Base-by-base conservation (phyloP, 768 basidiomycete genomes). In the Dacryopinax primogenitus region DNA sequence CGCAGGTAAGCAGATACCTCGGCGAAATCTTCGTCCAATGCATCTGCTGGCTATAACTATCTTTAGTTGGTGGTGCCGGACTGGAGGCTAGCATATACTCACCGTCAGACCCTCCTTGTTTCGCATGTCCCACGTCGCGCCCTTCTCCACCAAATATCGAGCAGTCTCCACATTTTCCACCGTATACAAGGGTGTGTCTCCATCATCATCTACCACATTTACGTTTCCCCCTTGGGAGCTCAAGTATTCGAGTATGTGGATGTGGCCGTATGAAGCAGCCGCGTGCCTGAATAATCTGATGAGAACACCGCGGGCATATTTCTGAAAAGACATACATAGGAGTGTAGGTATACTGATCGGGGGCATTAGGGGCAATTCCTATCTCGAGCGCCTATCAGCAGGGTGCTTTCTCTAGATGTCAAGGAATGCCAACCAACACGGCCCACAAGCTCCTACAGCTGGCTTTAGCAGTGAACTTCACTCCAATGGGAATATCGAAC, bases 161-260 rank as follows among this genome's bases (percentile, higher is more conserved):
- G 93, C 92, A 0, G 87, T 88, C 66, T 86, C 82, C 41, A 89
- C 71, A 72, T 84, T 82, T 76, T 96, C 93, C 51, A 91, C 91
- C 28, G 89, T 89, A 78, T 89, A 95, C 18, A 96, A 77, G 11
- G 93, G 93, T 11, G 92, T 95, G 73, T 96, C 93, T 9, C 89
- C 90, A 71, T 96, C 93, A 63, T 79, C 79, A 72, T 96, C 93
- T 0, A 83, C 81, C 67, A 93, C 74, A 72, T 96, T 92, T 65
- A 93, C 88, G 72, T 94, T 82, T 62, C 92, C 93, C 16, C 92
- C 89, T 73, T 79, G 79, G 15, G 84, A 82, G 65, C 92, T 77
- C 65, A 96, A 83, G 76, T 91, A 95, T 15, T 84, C 80, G 34
- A 96, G 77, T 41, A 93, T 74, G 58, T 86, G 76, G 9, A 88